Percentiles rank a stretch among this genome's conserved stretches.
phyloP scores from a whole-genome alignment of 768 basidiomycete genomes.

The Boletus rubropictus region DNA sequence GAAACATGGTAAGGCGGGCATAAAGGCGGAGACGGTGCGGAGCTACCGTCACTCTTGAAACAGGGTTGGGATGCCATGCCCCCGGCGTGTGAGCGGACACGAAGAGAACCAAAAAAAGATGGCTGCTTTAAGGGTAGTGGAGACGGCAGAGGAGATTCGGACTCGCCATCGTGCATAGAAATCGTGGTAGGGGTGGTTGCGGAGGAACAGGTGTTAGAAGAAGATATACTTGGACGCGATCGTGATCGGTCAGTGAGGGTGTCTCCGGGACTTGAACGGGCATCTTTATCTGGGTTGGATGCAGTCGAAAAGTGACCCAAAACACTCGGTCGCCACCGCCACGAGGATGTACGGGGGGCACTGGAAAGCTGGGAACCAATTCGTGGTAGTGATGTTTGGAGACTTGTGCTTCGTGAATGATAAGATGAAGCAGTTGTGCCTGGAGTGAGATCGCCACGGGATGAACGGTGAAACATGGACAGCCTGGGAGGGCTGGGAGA shows the following conservation, averaged over 20 bases:
- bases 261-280: conserved; percentile 40
- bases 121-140: conserved; percentile 31
- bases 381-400: conserved; percentile 37
- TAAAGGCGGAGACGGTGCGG: conserved; percentile 32
- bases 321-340: conserved; percentile 61
- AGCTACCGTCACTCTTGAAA: conserved; percentile 24
- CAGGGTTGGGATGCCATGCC: conserved; percentile 30
- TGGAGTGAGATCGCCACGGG: conserved; percentile 25
- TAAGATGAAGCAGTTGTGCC: conserved; percentile 26
- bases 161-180: conserved; percentile 35
- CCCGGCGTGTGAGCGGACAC: conserved; percentile 25
- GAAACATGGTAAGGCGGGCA: conserved; percentile 35
- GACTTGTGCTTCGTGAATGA: conserved; percentile 47
- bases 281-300: conserved; percentile 40
- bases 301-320: conserved; percentile 56
- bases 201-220: conserved; percentile 49
- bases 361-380: conserved; percentile 3
- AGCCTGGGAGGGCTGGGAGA: conserved; percentile 37
- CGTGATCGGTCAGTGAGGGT: conserved; percentile 40
- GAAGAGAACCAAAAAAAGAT: conserved; percentile 31
- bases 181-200: conserved; percentile 34
- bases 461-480: conserved; percentile 39
- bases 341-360: conserved; percentile 20
- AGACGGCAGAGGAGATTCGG: conserved; percentile 35
- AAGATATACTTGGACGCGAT: conserved; percentile 58